Evolutionary conservation across 768 basidiomycete genomes (phyloP), one percentile per base, ranked within the genome.

Genomic region (Omphalotus guepiniiformis): DNA sequence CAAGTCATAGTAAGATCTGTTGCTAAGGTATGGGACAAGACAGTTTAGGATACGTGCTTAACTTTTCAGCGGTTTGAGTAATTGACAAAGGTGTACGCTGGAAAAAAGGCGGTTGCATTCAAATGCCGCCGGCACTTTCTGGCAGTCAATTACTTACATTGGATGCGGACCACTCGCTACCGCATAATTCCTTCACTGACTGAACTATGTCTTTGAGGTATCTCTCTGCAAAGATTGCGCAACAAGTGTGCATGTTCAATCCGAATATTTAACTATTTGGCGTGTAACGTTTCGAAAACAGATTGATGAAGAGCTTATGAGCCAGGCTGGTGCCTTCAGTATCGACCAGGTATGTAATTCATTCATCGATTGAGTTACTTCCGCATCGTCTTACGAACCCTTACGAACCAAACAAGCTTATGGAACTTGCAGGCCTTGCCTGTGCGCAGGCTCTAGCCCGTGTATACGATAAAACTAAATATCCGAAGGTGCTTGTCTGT

Each of bases 271-370:
- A 26, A 37, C 18, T 8, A 19, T 11, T 39, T n/a, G 5, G n/a
- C n/a, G n/a, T n/a, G n/a, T n/a, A n/a, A n/a, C 36, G 19, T 18
- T 32, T 26, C 42, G 19, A 28, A 23, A 27, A 8, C 29, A 93
- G 89, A 94, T 98, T 43, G 95, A 98, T 58, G 86, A 90, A 58
- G 90, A 96, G 60, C 81, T 98, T 39, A 97, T 98, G 95, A 82
- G 76, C 53, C 51, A 76, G 2, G 69, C 74, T n/a, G 93, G 93
- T 1, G 93, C 93, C 4, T 98, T 95, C 73, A 94, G 91, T 62
- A 69, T 98, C 35, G 94, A 98, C 58, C 95, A 95, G 76, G 92
- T 85, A 49, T 47, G 45, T 28, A 59, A 44, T n/a, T n/a, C 19
- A 32, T n/a, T 32, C n/a, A n/a, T 9, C 30, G n/a, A 9, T 32